Evolutionary conservation across 345 rosid genomes (phyloP).

Genomic region (Populus pruinosa): DNA sequence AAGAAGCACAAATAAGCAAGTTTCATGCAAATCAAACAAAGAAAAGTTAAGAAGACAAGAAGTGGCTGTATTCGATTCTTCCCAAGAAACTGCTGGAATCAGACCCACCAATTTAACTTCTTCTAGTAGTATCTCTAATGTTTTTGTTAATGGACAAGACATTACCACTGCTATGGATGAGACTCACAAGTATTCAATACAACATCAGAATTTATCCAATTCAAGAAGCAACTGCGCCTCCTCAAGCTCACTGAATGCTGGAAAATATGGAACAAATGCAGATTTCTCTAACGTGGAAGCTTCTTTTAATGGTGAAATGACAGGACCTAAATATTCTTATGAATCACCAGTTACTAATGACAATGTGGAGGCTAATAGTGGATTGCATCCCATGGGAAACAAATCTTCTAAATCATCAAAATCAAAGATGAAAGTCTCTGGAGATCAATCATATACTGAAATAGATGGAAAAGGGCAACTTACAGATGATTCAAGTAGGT

Average conservation of each 20-base stretch:
- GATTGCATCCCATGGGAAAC: conserved; percentile 23
- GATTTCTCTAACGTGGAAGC: conserved; percentile 10
- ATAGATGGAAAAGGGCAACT: conserved; percentile 38
- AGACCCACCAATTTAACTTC: conserved; percentile 21
- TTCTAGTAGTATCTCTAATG: conserved; percentile 23
- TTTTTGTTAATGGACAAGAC: conserved; percentile 32
- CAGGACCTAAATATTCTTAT: conserved; percentile 10
- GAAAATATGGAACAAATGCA: conserved; percentile 26
- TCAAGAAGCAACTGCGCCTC: conserved; percentile 35
- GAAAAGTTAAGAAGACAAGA: conserved; percentile 47
- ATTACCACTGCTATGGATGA: conserved; percentile 24
- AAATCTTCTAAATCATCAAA: conserved; percentile 34
- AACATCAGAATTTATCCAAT: conserved; percentile 21
- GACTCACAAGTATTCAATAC: conserved; percentile 27
- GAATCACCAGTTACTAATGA: conserved; percentile 15
- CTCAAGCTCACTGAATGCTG: conserved; percentile 26
- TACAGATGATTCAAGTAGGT: conserved; percentile 38
- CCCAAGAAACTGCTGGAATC: conserved; percentile 29
- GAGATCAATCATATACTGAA: conserved; percentile 36
- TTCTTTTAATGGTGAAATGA: conserved; percentile 14
- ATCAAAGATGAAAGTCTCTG: conserved; percentile 29
- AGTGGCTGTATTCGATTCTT: conserved; percentile 25
- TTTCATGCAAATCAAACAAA: conserved; percentile 33
- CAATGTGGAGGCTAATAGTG: conserved; percentile 22
- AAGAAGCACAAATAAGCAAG: conserved; percentile 40